Conservation (phyloP, 495 filamentous ascomycete genomes). For the Xylaria longipes region DNA sequence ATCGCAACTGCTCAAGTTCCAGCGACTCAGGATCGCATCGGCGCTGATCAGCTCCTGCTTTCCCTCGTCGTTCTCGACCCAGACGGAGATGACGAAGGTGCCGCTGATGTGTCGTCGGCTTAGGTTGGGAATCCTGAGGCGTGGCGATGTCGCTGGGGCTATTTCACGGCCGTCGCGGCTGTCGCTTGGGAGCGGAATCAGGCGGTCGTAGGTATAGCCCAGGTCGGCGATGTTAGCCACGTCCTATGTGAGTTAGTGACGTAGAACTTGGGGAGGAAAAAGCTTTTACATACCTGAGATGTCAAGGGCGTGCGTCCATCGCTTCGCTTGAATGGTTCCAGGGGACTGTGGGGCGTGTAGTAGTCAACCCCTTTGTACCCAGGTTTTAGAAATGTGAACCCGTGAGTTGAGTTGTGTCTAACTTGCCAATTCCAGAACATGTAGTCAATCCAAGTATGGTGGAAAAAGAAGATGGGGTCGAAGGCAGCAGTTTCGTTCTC, state of each 20-base stretch:
- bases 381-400: conserved; percentile 22
- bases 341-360: conserved; percentile 26
- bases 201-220: conserved; percentile 23
- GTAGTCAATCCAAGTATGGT: conserved; percentile 42
- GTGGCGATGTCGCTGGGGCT: neutral
- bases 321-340: conserved; percentile 29
- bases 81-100: conserved; percentile 31
- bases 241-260: conserved; percentile 14
- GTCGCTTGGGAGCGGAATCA: neutral
- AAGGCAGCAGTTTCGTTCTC: conserved; percentile 43
- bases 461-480: conserved; percentile 45
- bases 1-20: conserved; percentile 32
- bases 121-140: conserved; percentile 19
- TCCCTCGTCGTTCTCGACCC: conserved; percentile 1
- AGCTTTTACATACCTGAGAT: neutral
- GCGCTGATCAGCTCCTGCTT: conserved; percentile 21
- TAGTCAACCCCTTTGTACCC: conserved; percentile 27
- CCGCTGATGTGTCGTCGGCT: conserved; percentile 31
- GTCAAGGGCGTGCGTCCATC: conserved; percentile 4
- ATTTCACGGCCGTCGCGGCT: neutral
- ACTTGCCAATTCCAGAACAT: conserved; percentile 43
- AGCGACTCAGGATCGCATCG: conserved; percentile 36
- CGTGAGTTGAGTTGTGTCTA: conserved; percentile 24
- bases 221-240: conserved; percentile 28
- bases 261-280: neutral